Base-by-base conservation (phyloP, 2,329 filamentous ascomycete species). In the Aureobasidium sp. region DNA sequence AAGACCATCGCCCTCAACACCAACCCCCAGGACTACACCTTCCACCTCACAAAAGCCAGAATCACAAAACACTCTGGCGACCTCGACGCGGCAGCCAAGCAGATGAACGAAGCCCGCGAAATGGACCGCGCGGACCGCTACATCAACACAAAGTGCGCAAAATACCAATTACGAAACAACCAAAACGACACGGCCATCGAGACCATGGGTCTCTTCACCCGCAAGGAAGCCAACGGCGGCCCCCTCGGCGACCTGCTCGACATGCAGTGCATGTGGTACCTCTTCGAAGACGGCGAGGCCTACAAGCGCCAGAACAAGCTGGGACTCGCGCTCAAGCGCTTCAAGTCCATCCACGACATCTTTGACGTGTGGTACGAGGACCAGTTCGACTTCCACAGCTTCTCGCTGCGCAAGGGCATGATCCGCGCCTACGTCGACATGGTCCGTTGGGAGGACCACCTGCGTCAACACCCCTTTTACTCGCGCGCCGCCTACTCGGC, bases 291-390 rank as follows among this genome's bases (percentile, higher is more conserved):
- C 70, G 94, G 90, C 60, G 89, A 96, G 75, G 86, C 93, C 3
- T 91, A 92, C 72, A 79, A 89, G 61, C 86, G 94, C 54, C 88
- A 91, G 71, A 86, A 86, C 65, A 91, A 95, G 67, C 77, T 89
- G 49, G 90, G 88, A 4, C 81, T 96, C 62, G 93, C 95, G 0
- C 79, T 99, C 57, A 99, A 99, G 79, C 85, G 95, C 53, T 93
- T 96, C 74, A 89, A 92, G 65, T 81, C 89, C 23, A 84, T 99
- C 61, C 87, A 87, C 72, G 90, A 89, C 74, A 95, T 99, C 65
- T 99, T 99, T 69, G 93, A 97, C 66, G 85, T 90, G 21, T 99
- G 94, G 94, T 88, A 95, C 71, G 95, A 99, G 72, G 94, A 99
- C 68, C 94, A 99, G 70, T 96, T 97, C 69, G 94, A 99, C 73